These are phyloP conservation scores for Globisporangium cylindrosporum DNA, from an alignment of 352 stramenopile genomes.

Conservation along the genomic window DNA sequence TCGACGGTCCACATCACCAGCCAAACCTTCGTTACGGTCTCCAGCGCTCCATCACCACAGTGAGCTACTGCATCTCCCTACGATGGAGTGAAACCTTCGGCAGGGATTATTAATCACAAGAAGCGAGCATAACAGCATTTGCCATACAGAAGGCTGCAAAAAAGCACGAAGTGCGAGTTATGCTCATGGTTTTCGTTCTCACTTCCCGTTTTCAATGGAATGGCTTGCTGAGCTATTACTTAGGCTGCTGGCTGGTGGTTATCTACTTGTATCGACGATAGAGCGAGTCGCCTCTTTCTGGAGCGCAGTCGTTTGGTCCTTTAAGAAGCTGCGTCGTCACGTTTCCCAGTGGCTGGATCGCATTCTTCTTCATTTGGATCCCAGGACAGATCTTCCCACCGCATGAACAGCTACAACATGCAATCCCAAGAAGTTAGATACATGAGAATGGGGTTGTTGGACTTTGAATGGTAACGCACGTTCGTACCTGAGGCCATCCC, in stretches of 20 bases:
- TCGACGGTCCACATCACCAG: not conserved
- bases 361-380: conserved; percentile 49
- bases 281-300: conserved; percentile 1
- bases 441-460: not conserved
- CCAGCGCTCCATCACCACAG: conserved; percentile 25
- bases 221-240: not conserved
- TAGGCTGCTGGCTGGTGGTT: not conserved
- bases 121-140: not conserved
- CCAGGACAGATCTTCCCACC: conserved; percentile 36
- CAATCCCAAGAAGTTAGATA: conserved; percentile 7
- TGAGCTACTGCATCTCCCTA: conserved; percentile 38
- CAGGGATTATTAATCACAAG: not conserved
- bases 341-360: conserved; percentile 49
- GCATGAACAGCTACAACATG: conserved; percentile 31
- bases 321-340: conserved; percentile 27
- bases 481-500: conserved; percentile 42
- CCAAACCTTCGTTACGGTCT: conserved; percentile 3
- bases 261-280: conserved; percentile 11
- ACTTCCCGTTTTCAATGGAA: not conserved
- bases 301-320: not conserved
- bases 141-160: not conserved
- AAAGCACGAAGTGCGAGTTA: not conserved
- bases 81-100: not conserved
- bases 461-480: not conserved
- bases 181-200: conserved; percentile 8